phyloP scores from a whole-genome alignment of 2,329 filamentous ascomycete genomes.

The Xylaria arbuscula region DNA sequence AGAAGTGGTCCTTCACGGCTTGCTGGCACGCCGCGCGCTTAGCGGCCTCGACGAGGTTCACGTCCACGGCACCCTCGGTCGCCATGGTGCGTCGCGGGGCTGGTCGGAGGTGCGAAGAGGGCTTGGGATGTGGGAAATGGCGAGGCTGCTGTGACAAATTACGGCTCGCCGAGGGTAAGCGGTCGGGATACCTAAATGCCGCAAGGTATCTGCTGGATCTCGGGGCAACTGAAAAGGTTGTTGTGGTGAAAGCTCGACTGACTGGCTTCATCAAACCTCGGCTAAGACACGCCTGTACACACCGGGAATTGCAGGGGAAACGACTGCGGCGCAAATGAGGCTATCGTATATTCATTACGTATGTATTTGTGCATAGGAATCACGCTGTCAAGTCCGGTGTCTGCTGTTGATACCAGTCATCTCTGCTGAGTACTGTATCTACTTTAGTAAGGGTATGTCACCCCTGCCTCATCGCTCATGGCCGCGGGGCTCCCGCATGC shows the following conservation, averaged over 20 bases:
- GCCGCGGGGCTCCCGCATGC: constrained; percentile 25
- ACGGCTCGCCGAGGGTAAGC: not conserved
- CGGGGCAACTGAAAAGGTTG: constrained; percentile 9
- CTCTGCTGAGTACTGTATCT: not conserved
- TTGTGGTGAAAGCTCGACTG: constrained; percentile 14
- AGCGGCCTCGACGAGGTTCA: constrained; percentile 71
- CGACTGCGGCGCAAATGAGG: not conserved
- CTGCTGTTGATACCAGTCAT: not conserved
- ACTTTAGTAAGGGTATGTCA: too few species aligned
- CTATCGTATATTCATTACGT: constrained; percentile 4
- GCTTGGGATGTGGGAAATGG: constrained; percentile 8
- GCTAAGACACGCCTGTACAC: not conserved
- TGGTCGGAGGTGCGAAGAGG: not conserved
- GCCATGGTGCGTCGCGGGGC: constrained; percentile 33
- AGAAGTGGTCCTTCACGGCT: constrained; percentile 74
- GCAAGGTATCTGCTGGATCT: constrained; percentile 19
- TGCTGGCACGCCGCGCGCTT: constrained; percentile 80
- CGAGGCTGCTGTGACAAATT: not conserved
- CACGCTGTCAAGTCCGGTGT: not conserved
- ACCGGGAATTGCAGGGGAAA: not conserved
- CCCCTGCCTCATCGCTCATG: constrained; percentile 4
- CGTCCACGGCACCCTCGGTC: constrained; percentile 31
- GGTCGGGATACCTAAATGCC: constrained; percentile 29
- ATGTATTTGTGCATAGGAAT: not conserved
- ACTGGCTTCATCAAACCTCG: constrained; percentile 30